Conservation (phyloP, 805 yeast species). For the Debaryomyces tyrocola region DNA sequence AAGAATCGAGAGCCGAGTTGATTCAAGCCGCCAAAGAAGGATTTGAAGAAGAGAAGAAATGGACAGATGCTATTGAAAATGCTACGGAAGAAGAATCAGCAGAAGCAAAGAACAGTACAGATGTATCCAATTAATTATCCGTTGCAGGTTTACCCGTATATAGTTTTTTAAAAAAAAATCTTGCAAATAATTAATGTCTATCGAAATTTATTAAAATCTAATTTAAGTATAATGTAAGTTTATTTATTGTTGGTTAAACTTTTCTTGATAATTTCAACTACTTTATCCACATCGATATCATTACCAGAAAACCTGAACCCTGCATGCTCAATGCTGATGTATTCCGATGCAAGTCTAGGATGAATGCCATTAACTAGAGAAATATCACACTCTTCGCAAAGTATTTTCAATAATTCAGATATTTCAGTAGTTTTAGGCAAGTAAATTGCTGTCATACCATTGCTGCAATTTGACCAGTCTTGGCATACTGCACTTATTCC, state of each 20-base stretch:
- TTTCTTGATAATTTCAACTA: constrained; percentile 3
- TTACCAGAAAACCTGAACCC: constrained; percentile 6
- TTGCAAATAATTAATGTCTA: too few relatives aligned
- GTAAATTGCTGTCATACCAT: constrained; percentile 10
- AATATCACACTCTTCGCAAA: constrained; percentile 3
- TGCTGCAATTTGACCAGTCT: constrained; percentile 1
- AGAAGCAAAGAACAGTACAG: too few relatives aligned
- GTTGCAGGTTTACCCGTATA: too few relatives aligned
- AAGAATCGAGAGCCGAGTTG: constrained; percentile 50
- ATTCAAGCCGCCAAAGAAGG: constrained; percentile 34
- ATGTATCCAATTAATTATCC: too few relatives aligned
- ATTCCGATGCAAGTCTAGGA: constrained; percentile 5
- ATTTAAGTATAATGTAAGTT: background rate
- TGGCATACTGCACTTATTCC: background rate
- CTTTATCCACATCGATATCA: constrained; percentile 5
- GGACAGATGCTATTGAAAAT: background rate
- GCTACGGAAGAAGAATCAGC: background rate
- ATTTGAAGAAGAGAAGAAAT: constrained; percentile 24
- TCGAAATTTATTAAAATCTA: too few relatives aligned
- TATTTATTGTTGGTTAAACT: background rate
- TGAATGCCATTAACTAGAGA: constrained; percentile 8
- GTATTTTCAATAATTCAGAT: constrained; percentile 1
- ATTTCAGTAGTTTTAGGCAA: constrained; percentile 3
- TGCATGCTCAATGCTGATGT: constrained; percentile 10
- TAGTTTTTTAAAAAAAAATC: too few relatives aligned